Conservation (phyloP, 1,139 yeast species). For the Blastobotrys malaysiensis region DNA sequence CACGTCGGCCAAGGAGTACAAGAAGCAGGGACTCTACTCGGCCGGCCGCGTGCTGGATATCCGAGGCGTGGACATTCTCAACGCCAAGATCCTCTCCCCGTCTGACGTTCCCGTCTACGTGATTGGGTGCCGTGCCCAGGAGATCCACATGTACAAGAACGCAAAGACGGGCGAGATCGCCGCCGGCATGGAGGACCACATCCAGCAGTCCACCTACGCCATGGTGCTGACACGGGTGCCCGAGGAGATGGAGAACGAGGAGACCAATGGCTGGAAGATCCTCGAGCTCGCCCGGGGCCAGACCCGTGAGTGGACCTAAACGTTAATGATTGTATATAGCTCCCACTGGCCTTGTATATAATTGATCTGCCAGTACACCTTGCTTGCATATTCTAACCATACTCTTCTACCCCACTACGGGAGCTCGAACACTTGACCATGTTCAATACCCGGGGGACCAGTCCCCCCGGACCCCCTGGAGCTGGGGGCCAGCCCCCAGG, state of each 20-base stretch:
- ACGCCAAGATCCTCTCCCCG: constrained; percentile 85
- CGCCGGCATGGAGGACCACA: constrained; percentile 94
- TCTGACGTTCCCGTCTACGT: constrained; percentile 91
- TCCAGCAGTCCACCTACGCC: constrained; percentile 88
- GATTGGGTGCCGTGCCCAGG: constrained; percentile 95
- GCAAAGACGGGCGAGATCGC: constrained; percentile 90
- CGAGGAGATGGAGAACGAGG: constrained; percentile 82
- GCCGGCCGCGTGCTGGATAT: constrained; percentile 92
- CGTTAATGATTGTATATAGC: constrained; percentile 1
- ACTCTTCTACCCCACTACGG: neutral
- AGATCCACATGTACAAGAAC: constrained; percentile 82
- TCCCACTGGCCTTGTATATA: no score
- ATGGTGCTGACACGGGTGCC: constrained; percentile 93
- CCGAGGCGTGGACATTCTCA: constrained; percentile 89
- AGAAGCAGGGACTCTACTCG: constrained; percentile 86
- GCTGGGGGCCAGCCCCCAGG: neutral
- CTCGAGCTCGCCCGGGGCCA: constrained; percentile 94
- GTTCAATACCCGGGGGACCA: neutral
- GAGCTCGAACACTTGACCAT: neutral
- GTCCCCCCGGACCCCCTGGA: neutral
- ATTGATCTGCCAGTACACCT: no score
- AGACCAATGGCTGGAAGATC: constrained; percentile 97
- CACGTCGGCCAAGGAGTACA: constrained; percentile 88
- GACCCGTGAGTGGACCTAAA: constrained; percentile 76
- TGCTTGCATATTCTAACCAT: no score